Base-by-base conservation (phyloP, 2,329 filamentous ascomycete genomes). In the Diaporthe ampelina region DNA sequence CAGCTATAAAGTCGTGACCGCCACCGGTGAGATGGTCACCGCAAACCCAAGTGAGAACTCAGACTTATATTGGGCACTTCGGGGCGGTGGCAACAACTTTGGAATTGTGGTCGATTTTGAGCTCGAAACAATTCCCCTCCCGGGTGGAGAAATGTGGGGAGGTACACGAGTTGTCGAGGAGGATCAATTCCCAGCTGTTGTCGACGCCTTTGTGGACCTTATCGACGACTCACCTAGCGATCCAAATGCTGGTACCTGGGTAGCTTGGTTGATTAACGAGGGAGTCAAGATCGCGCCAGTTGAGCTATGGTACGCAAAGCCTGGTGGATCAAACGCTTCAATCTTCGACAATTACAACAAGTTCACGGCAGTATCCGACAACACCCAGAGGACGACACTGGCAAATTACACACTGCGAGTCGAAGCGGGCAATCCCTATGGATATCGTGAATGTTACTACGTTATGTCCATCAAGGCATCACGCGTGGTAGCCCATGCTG, bases 51-150 rank as follows among this genome's bases (percentile, higher is more conserved):
- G 81, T 3, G 76, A 85, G 26, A 83, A 90, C 73, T 73, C 83
- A 0, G 89, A 91, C 72, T 82, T 92, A 1, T 91, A 88, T 81
- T 91, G 88, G 87, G 90, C 89, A 2, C 82, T 91, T 1, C 83
- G 84, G 50, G 88, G 89, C 24, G 87, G 88, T 4, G 88, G 89
- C 3, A 88, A 88, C 45, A 91, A 86, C 61, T 91, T 89, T 76
- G 90, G 86, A n/a, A 83, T 91, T 5, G 87, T 91, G 6, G 83
- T 85, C 13, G 86, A 86, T 13, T 85, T 91, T 79, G 82, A 85
- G 29, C 78, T 88, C 19, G 79, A 79, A 17, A 84, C 84, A 0
- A 81, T 83, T 59, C 79, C 81, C 1, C 82, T 77, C 54, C 76
- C 75, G 0, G 72, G 79, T 10, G 82, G 81, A 17, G 43, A 80